Evolutionary conservation across 441 rosid species (phyloP).

Genomic region (Hypseocharis bilobata): DNA sequence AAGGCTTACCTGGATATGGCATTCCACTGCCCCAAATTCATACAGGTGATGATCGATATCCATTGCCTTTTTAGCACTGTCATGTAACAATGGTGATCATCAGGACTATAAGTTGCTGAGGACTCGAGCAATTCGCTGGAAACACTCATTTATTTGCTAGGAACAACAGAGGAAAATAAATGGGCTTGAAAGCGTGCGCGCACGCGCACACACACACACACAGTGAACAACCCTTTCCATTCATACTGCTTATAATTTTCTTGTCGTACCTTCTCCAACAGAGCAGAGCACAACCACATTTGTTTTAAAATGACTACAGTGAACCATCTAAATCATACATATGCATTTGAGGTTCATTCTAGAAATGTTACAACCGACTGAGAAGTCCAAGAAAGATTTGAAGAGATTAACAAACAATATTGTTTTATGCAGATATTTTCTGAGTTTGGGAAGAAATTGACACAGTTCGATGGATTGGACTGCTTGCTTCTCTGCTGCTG

Average conservation of each 20-base stretch:
- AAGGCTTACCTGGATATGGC: conserved; percentile 55
- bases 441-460: too few species aligned
- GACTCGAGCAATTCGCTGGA: too few species aligned
- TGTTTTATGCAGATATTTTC: too few species aligned
- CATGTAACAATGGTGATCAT: conserved; percentile 19
- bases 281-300: not conserved
- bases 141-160: too few species aligned
- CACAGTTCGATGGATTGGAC: too few species aligned
- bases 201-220: too few species aligned
- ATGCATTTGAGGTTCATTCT: too few species aligned
- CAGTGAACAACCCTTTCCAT: not conserved
- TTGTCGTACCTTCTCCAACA: not conserved
- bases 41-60: conserved; percentile 66
- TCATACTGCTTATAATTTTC: not conserved
- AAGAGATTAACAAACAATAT: too few species aligned
- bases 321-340: not conserved
- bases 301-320: not conserved
- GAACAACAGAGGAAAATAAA: too few species aligned
- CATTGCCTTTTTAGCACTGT: conserved; percentile 48
- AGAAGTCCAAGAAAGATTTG: too few species aligned
- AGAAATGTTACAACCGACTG: too few species aligned
- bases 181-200: not conserved
- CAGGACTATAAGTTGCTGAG: not conserved
- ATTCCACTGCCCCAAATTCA: conserved; percentile 75
- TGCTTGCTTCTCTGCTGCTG: too few species aligned